Evolutionary conservation across 1,284 basidiomycete species (phyloP), one percentile per base, ranked within the genome.

Genomic region (Somion occarium): DNA sequence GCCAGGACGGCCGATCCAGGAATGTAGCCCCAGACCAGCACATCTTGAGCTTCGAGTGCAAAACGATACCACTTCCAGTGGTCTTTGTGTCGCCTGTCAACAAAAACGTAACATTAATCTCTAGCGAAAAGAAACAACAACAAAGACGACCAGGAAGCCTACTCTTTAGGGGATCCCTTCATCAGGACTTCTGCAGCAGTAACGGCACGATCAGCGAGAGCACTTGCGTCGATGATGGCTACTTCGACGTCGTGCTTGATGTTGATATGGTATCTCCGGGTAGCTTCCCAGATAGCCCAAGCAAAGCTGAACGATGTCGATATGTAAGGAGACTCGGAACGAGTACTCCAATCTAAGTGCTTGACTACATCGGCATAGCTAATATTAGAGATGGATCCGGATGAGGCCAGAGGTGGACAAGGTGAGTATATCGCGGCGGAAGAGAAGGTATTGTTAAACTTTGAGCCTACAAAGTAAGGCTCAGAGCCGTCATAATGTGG

Each of bases 221-320:
- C 73, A 51, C 70, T 69, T 1, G 84, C 80, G 69, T 89, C 85
- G 61, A 89, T 88, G 50, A 89, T 71, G 11, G 86, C 87, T 54
- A 89, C 87, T 63, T 89, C 76, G 20, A 89, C 70, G 50, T 85
- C 80, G 55, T 87, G 83, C 65, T 89, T 88, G 52, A 87, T 69
- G 37, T 79, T 79, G 37, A 73, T 66, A 57, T 82, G 79, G 60
- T 86, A 87, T 20, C 86, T 78, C 52, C 83, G 72, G n/a, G 84
- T 74, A 4, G 86, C 87, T 61, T 89, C 87, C 85, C 85, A 89
- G 30, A 89, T 73, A 12, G 85, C 81, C 87, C 86, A 89, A 27
- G 76, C 79, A 59, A 88, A 85, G 66, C 83, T 88, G 64, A 88
- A 88, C 1, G 86, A 87, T 1, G 85, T 77, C 2, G 86, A 85